Evolutionary conservation across 345 rosid species (phyloP).

Genomic region (Gossypium mustelinum): DNA sequence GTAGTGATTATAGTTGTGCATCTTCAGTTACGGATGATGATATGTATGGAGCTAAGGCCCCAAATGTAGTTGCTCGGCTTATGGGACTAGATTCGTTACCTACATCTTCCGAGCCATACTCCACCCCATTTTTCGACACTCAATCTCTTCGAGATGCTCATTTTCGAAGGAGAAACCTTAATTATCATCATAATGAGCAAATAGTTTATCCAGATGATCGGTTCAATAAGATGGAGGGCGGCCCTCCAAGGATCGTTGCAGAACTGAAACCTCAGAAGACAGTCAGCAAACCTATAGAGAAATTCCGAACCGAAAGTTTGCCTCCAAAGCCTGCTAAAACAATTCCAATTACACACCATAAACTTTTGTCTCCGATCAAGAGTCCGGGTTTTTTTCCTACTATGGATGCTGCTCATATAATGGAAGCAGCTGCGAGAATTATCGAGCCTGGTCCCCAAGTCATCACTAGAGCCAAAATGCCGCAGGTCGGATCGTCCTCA

Average conservation of each 20-base stretch:
- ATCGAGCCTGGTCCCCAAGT: conserved; percentile 53
- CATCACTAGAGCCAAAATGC: conserved; percentile 40
- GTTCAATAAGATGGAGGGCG: conserved; percentile 43
- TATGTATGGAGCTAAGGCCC: conserved; percentile 67
- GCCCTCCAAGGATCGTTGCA: conserved; percentile 22
- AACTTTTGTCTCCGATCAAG: conserved; percentile 92
- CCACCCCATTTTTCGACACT: conserved; percentile 54
- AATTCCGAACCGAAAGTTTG: conserved; percentile 88
- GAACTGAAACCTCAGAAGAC: conserved; percentile 46
- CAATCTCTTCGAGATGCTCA: conserved; percentile 48
- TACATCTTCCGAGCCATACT: conserved; percentile 50
- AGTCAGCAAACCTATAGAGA: conserved; percentile 66
- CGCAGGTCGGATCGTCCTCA: conserved; percentile 51
- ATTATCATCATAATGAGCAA: conserved; percentile 41
- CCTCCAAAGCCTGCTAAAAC: conserved; percentile 95
- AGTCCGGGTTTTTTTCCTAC: conserved; percentile 75
- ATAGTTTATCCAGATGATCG: conserved; percentile 50
- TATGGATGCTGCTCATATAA: conserved; percentile 81
- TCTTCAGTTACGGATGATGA: conserved; percentile 94
- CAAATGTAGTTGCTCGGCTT: conserved; percentile 91
- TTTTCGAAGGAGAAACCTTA: conserved; percentile 43
- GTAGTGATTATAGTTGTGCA: conserved; percentile 79
- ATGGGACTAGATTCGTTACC: conserved; percentile 95
- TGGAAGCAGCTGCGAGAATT: conserved; percentile 96
- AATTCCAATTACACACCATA: conserved; percentile 81